phyloP scores from a whole-genome alignment of 228 moss, liverwort and hornwort species.

The Sphagnum fallax region DNA sequence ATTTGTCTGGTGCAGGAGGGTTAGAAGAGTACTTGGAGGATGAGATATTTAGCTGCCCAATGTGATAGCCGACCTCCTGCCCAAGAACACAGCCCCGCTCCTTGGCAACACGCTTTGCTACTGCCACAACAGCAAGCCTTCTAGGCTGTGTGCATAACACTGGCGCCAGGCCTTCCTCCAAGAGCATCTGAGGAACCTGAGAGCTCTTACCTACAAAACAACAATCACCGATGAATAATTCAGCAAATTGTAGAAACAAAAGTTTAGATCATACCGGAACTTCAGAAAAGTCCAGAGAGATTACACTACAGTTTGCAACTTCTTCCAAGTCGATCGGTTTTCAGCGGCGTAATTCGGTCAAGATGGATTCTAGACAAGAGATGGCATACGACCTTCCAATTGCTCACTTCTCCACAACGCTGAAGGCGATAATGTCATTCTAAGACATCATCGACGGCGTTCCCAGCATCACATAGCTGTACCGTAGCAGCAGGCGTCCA shows the following conservation, averaged over 20 bases:
- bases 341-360: background rate
- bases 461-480: no score
- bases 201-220: conserved; percentile 55
- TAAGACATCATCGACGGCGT: no score
- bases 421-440: no score
- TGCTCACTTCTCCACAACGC: no score
- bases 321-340: background rate
- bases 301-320: background rate
- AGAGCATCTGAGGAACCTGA: conserved; percentile 65
- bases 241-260: background rate
- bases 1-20: no score
- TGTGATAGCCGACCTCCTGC: conserved; percentile 55
- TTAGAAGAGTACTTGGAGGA: conserved; percentile 20
- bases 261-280: background rate
- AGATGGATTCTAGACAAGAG: no score
- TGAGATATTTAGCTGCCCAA: conserved; percentile 51
- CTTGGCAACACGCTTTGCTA: conserved; percentile 61
- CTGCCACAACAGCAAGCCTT: conserved; percentile 59
- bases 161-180: conserved; percentile 48
- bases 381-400: no score
- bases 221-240: background rate
- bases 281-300: background rate
- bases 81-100: conserved; percentile 40
- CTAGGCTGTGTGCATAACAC: conserved; percentile 63
- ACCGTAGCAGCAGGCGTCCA: no score